phyloP scores from a whole-genome alignment of 2,329 filamentous ascomycete species.

The Dactylellina parvicollis region DNA sequence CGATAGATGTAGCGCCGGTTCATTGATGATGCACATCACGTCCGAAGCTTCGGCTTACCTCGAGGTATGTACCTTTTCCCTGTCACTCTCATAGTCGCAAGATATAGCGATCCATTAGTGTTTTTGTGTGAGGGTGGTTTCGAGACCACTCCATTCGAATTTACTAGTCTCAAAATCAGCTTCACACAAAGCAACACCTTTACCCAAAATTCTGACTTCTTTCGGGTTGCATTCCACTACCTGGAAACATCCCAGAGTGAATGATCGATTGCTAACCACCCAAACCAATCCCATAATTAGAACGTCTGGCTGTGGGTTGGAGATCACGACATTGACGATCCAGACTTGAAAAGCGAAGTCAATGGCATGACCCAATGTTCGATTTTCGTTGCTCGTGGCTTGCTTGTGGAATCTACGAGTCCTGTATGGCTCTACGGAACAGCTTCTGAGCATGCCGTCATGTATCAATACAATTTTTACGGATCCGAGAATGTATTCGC shows the following conservation, averaged over 20 bases:
- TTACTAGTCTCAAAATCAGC: too few relatives aligned
- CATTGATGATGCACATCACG: constrained; percentile 61
- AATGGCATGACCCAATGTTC: too few relatives aligned
- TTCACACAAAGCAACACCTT: too few relatives aligned
- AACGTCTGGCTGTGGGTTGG: constrained; percentile 66
- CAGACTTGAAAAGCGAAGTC: not conserved
- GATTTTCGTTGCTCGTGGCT: too few relatives aligned
- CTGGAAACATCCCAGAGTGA: too few relatives aligned
- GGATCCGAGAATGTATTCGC: constrained; percentile 65
- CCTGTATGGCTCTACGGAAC: constrained; percentile 64
- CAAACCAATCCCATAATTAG: too few relatives aligned
- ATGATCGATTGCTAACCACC: too few relatives aligned
- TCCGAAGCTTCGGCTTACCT: constrained; percentile 61
- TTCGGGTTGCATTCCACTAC: too few relatives aligned
- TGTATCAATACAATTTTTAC: constrained; percentile 67
- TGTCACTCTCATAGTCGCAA: constrained; percentile 63
- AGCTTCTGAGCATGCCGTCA: constrained; percentile 65
- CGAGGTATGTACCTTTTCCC: too few relatives aligned
- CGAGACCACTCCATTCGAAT: too few relatives aligned
- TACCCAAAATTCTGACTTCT: too few relatives aligned
- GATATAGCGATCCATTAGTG: constrained; percentile 45
- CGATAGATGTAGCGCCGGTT: constrained; percentile 59
- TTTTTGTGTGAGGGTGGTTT: too few relatives aligned
- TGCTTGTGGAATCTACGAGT: constrained; percentile 59
- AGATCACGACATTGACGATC: constrained; percentile 59